phyloP scores from a whole-genome alignment of 169 alveolate species.

The Perkinsus marinus region DNA sequence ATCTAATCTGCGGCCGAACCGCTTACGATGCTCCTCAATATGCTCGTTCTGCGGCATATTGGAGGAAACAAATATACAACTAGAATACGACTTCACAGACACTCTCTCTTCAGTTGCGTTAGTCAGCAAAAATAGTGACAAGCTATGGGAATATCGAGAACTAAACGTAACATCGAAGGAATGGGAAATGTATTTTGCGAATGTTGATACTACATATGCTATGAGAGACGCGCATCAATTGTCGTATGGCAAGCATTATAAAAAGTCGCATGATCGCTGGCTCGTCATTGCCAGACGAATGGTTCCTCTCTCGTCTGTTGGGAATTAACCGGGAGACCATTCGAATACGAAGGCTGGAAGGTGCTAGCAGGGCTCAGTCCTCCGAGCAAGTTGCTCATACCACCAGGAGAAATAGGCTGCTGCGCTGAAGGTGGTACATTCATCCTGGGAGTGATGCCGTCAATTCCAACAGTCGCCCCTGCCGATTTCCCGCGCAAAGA shows the following conservation, averaged over 20 bases:
- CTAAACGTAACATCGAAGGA: no score
- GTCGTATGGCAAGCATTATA: not conserved
- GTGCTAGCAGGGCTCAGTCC: not conserved
- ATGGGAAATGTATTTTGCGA: not conserved
- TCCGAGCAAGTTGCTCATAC: not conserved
- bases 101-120: no score
- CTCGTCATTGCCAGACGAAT: not conserved
- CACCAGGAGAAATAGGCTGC: not conserved
- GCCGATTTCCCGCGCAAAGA: not conserved
- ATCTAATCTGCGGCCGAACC: constrained; percentile 88
- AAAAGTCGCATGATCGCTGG: not conserved
- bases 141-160: no score
- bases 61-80: not conserved
- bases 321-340: not conserved
- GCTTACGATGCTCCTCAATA: constrained; percentile 84
- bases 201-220: not conserved
- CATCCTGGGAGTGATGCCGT: not conserved
- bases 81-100: no score
- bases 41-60: constrained; percentile 93
- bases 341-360: not conserved
- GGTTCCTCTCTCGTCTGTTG: not conserved
- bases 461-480: not conserved
- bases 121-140: no score
- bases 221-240: not conserved
- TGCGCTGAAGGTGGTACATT: not conserved